These are phyloP conservation scores for Gastrolobium bilobum DNA, from an alignment of 306 rosid genomes.

Conservation along the genomic window DNA sequence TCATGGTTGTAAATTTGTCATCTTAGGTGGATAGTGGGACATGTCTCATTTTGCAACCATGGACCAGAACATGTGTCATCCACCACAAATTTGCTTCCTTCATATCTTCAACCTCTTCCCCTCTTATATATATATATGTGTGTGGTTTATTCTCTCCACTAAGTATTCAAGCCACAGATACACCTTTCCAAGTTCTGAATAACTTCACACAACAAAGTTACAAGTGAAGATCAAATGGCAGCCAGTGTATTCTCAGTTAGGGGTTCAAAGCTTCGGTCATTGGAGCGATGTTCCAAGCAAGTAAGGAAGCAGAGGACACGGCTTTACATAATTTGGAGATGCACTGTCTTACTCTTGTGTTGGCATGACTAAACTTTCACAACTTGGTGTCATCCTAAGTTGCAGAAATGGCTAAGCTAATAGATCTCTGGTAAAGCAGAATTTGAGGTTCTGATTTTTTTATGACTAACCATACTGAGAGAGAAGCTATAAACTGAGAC, in stretches of 20 bases:
- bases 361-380: slow-evolving; percentile 67
- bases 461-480: slow-evolving; percentile 1
- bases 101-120: slow-evolving; percentile 52
- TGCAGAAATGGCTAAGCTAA: slow-evolving; percentile 1
- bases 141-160: slow-evolving; percentile 6
- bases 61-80: slow-evolving; percentile 61
- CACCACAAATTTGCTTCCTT: slow-evolving; percentile 66
- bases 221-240: slow-evolving; percentile 53
- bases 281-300: slow-evolving; percentile 80
- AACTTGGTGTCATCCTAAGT: background rate
- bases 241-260: slow-evolving; percentile 60
- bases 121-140: slow-evolving; percentile 37
- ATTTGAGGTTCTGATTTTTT: slow-evolving; percentile 23
- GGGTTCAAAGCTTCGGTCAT: slow-evolving; percentile 66
- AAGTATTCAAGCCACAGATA: slow-evolving; percentile 36
- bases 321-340: slow-evolving; percentile 96
- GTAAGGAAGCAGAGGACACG: slow-evolving; percentile 81
- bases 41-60: slow-evolving; percentile 48
- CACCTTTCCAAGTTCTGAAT: background rate
- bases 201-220: slow-evolving; percentile 19
- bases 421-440: slow-evolving; percentile 6
- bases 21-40: slow-evolving; percentile 54
- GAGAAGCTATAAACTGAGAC: background rate
- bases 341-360: slow-evolving; percentile 83
- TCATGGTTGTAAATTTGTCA: slow-evolving; percentile 54